These are phyloP conservation scores for Eucommia ulmoides DNA, from an alignment of 257 asterid species.

Conservation along the genomic window DNA sequence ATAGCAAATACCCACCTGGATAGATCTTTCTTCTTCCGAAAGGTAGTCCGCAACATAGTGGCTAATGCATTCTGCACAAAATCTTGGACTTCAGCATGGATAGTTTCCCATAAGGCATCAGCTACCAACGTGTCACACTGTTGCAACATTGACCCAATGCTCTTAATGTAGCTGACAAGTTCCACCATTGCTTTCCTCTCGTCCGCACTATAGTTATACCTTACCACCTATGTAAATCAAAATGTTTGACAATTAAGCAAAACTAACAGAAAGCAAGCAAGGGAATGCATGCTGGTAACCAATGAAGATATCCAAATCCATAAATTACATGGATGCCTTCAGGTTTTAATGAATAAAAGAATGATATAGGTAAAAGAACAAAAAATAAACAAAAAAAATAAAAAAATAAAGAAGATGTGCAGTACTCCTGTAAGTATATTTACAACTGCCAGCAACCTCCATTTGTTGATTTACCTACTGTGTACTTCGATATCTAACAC, in stretches of 20 bases:
- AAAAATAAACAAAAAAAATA: too few relatives aligned
- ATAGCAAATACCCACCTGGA: slow-evolving; percentile 47
- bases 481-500: too few relatives aligned
- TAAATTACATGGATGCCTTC: too few relatives aligned
- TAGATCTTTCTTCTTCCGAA: slow-evolving; percentile 91
- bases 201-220: slow-evolving; percentile 74
- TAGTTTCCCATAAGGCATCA: slow-evolving; percentile 98
- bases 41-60: slow-evolving; percentile 77
- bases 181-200: slow-evolving; percentile 92
- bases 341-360: too few relatives aligned
- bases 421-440: too few relatives aligned
- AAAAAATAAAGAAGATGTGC: neutral
- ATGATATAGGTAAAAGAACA: neutral
- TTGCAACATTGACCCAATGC: slow-evolving; percentile 80
- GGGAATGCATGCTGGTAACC: too few relatives aligned
- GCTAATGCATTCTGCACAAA: slow-evolving; percentile 94
- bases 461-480: too few relatives aligned
- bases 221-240: slow-evolving; percentile 57
- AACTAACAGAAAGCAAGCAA: too few relatives aligned
- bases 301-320: neutral
- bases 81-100: slow-evolving; percentile 99
- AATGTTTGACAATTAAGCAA: neutral
- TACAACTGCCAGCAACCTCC: too few relatives aligned
- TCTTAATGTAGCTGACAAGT: slow-evolving; percentile 91
- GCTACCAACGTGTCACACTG: slow-evolving; percentile 86